Conservation (phyloP, 2,329 filamentous ascomycete genomes). For the Beauveria scarabaeidicola region DNA sequence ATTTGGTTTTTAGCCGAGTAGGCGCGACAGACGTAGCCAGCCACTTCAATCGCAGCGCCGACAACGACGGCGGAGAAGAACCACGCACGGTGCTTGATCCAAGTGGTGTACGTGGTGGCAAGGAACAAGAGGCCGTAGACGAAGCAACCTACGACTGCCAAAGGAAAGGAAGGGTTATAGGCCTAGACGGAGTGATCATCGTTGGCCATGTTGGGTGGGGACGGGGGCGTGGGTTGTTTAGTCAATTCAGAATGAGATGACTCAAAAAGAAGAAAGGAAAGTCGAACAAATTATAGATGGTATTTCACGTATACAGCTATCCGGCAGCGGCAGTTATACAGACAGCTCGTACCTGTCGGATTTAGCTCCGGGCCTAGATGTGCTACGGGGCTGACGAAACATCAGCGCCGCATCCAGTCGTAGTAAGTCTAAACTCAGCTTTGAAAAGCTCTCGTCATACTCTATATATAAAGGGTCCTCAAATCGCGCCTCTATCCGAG, state of each 20-base stretch:
- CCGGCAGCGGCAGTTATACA: background rate
- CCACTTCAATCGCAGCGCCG: slow-evolving; percentile 33
- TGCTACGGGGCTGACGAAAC: background rate
- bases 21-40: slow-evolving; percentile 30
- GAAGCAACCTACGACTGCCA: slow-evolving; percentile 32
- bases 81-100: slow-evolving; percentile 31
- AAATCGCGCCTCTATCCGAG: background rate
- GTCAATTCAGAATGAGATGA: background rate
- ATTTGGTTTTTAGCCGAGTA: slow-evolving; percentile 27
- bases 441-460: background rate
- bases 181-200: slow-evolving; percentile 28
- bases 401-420: background rate
- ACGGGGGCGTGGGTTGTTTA: background rate
- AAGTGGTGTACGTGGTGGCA: slow-evolving; percentile 31
- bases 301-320: background rate
- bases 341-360: background rate
- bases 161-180: slow-evolving; percentile 34
- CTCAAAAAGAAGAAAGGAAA: background rate
- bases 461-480: background rate
- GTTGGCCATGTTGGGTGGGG: slow-evolving; percentile 17
- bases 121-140: slow-evolving; percentile 31
- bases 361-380: background rate
- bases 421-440: background rate
- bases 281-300: no score
- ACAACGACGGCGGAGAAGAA: slow-evolving; percentile 36